Conservation (phyloP, 2,329 filamentous ascomycete genomes). For the Myriangium duriaei region DNA sequence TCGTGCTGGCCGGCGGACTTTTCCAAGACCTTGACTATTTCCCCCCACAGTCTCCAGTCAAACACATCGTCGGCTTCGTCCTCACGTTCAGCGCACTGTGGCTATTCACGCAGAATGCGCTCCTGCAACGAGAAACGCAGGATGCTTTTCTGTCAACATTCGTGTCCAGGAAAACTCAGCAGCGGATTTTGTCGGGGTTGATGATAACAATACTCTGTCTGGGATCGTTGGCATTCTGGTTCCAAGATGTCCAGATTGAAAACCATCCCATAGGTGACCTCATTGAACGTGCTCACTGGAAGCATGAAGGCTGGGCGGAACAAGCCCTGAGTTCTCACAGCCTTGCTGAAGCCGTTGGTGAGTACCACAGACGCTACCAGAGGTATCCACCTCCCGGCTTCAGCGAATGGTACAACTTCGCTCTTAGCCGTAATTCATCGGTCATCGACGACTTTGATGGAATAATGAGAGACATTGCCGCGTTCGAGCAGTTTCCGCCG, state of each 20-base stretch:
- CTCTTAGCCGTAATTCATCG: conserved; percentile 36
- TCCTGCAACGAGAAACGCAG: not conserved
- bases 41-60: not conserved
- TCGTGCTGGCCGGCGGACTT: not conserved
- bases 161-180: not conserved
- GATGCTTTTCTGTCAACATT: not conserved
- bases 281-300: conserved; percentile 36
- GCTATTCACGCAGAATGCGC: not conserved
- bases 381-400: conserved; percentile 47
- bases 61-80: not conserved
- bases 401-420: conserved; percentile 47
- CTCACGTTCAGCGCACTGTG: not conserved
- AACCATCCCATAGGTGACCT: conserved; percentile 45
- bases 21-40: not conserved
- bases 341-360: conserved; percentile 36
- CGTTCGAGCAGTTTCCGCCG: conserved; percentile 42
- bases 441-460: conserved; percentile 50
- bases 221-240: too few relatives aligned
- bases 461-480: conserved; percentile 43
- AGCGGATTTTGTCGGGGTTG: too few relatives aligned
- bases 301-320: conserved; percentile 37
- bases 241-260: conserved; percentile 27
- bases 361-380: conserved; percentile 41
- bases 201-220: too few relatives aligned
- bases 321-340: conserved; percentile 33